Conservation (phyloP, 257 asterid species). For the Handroanthus guayacan region DNA sequence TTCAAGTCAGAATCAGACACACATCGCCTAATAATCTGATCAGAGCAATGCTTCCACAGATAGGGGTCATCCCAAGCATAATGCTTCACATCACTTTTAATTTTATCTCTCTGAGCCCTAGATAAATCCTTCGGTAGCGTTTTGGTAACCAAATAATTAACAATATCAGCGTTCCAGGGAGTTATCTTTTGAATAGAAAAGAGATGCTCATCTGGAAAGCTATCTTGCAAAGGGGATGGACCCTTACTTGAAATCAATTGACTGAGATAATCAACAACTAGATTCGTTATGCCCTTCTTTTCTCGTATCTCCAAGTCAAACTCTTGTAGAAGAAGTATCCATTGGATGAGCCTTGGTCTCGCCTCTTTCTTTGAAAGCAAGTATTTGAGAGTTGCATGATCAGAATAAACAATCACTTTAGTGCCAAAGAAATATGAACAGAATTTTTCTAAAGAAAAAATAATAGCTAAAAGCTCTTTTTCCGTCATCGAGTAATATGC, state of each 20-base stretch:
- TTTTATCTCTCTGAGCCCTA: not conserved
- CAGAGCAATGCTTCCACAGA: not conserved
- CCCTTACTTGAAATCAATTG: not conserved
- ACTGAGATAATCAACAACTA: not conserved
- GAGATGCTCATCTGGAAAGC: not conserved
- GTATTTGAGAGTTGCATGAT: not conserved
- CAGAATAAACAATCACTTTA: not conserved
- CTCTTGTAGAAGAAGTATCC: not conserved
- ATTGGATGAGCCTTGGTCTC: not conserved
- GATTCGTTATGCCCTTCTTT: not conserved
- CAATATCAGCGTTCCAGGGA: not conserved
- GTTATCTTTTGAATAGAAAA: not conserved
- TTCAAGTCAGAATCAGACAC: not conserved
- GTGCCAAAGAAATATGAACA: not conserved
- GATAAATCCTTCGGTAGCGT: not conserved
- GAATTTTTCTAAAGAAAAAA: slow-evolving; percentile 9
- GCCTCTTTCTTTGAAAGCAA: not conserved
- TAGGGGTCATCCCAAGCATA: not conserved
- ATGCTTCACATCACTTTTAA: not conserved
- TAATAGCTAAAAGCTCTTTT: slow-evolving; percentile 7
- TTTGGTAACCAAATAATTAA: not conserved
- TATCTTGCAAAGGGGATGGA: not conserved
- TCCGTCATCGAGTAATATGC: not conserved
- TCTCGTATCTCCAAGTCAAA: not conserved
- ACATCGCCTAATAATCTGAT: not conserved